Base-by-base conservation (phyloP, 78 protist genomes). In the Dictyostelium purpureum region DNA sequence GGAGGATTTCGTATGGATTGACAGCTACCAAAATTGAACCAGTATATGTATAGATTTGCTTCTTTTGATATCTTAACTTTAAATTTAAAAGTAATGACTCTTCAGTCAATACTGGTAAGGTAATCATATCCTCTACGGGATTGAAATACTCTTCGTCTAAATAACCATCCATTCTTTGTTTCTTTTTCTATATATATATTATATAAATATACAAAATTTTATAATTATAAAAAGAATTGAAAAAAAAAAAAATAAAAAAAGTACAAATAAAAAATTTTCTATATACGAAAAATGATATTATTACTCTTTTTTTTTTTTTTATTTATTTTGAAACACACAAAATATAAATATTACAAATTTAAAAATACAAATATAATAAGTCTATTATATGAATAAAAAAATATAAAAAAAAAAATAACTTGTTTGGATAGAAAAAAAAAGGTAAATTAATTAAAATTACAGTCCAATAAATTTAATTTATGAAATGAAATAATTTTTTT, bases 1-100 rank as follows among this genome's bases (percentile, higher is more conserved):
- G 96, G 11, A 97, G 87, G 6, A 54, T 26, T 56, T 90, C 93
- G 85, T 96, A 97, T 14, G 99, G 99, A 79, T 97, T 97, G 37
- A 97, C 79, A 21, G 97, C 96, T 5, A 96, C 96, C 54, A 96
- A 67, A 61, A 96, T 92, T 57, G 96, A 93, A 6, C 97, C 96
- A 35, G 95, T 92, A 47, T 93, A 89, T 9, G 96, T 93, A 75
- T 96, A 96, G 59, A 96, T 94, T n/a, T 45, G 52, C 37, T 94
- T 88, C 63, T 83, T 80, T 14, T 66, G 78, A 63, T 87, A 90
- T n/a, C 98, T 54, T 7, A 49, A 10, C 35, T 93, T 70, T 6
- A 96, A 38, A 67, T 95, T 96, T 31, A 85, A 87, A 19, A 93
- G 38, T 75, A 96, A 77, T 26, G 87, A 88, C n/a, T 77, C 88